Conservation (phyloP, 495 filamentous ascomycete genomes). For the Cryomyces minteri region DNA sequence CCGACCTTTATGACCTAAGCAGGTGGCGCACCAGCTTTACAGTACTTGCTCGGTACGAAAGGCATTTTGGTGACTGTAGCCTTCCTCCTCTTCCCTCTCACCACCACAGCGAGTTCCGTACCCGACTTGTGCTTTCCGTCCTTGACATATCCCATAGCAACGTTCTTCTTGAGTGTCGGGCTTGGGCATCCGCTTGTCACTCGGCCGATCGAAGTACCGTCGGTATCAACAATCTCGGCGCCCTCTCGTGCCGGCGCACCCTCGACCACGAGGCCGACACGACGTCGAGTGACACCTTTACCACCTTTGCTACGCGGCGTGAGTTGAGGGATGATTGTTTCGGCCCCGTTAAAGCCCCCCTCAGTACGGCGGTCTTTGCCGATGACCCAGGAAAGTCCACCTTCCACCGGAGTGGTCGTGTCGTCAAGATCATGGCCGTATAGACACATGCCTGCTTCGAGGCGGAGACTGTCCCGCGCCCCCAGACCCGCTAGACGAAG, state of each 20-base stretch:
- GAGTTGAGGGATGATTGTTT: constrained; percentile 53
- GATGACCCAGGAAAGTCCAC: constrained; percentile 69
- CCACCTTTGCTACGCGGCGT: constrained; percentile 47
- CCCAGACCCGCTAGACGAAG: constrained; percentile 73
- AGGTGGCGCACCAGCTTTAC: constrained; percentile 8
- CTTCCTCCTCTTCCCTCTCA: constrained; percentile 65
- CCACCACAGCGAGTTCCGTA: constrained; percentile 61
- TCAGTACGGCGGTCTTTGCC: constrained; percentile 50
- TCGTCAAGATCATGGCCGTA: constrained; percentile 97
- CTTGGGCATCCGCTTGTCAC: constrained; percentile 84
- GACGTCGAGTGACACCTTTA: constrained; percentile 44
- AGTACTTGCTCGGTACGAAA: constrained; percentile 73
- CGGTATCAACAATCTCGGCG: constrained; percentile 49
- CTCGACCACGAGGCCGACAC: constrained; percentile 68
- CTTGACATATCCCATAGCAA: constrained; percentile 91
- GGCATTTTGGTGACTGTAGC: constrained; percentile 85
- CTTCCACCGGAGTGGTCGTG: constrained; percentile 71
- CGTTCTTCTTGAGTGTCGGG: constrained; percentile 68
- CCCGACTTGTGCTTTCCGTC: constrained; percentile 70
- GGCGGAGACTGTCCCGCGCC: constrained; percentile 74
- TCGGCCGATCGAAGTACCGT: constrained; percentile 39
- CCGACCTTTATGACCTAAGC: not conserved
- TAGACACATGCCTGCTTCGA: constrained; percentile 95
- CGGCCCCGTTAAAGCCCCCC: constrained; percentile 53
- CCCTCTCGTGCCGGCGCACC: constrained; percentile 85